These are phyloP conservation scores for Candida xyloterini DNA, from an alignment of 805 yeast species.

Conservation along the genomic window DNA sequence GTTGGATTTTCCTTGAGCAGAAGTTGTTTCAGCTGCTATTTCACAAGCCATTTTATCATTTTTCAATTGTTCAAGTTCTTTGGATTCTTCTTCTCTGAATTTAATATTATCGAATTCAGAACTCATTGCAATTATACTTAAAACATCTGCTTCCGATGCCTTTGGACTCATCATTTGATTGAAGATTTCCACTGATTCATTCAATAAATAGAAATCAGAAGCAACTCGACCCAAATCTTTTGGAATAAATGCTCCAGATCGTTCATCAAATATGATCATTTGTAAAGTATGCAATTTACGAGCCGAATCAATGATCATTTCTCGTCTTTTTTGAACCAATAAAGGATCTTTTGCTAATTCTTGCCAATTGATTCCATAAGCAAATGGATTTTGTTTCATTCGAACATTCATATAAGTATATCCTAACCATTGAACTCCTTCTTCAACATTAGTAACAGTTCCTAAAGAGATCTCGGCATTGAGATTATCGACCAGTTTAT, in stretches of 20 bases:
- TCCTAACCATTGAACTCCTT: conserved; percentile 97
- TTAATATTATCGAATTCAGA: conserved; percentile 90
- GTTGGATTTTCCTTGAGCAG: conserved; percentile 84
- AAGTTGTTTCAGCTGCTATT: conserved; percentile 69
- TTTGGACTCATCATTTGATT: conserved; percentile 78
- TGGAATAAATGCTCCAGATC: conserved; percentile 71
- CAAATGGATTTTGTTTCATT: conserved; percentile 91
- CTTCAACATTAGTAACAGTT: conserved; percentile 89
- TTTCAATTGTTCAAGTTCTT: conserved; percentile 61
- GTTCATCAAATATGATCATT: conserved; percentile 90
- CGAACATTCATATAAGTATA: conserved; percentile 92
- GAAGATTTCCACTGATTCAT: conserved; percentile 84
- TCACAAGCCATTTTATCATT: conserved; percentile 74
- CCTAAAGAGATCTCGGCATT: conserved; percentile 97
- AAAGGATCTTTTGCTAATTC: conserved; percentile 82
- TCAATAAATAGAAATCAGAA: conserved; percentile 84
- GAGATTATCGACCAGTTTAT: conserved; percentile 81
- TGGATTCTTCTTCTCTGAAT: conserved; percentile 81
- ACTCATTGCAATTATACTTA: conserved; percentile 87
- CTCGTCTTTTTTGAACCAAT: conserved; percentile 67
- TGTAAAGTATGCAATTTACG: conserved; percentile 79
- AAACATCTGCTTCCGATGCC: conserved; percentile 89
- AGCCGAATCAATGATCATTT: conserved; percentile 78
- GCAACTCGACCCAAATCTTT: conserved; percentile 94
- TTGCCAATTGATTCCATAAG: conserved; percentile 87